Conservation (phyloP, 306 rosid species). For the Casuarina cunninghamiana region DNA sequence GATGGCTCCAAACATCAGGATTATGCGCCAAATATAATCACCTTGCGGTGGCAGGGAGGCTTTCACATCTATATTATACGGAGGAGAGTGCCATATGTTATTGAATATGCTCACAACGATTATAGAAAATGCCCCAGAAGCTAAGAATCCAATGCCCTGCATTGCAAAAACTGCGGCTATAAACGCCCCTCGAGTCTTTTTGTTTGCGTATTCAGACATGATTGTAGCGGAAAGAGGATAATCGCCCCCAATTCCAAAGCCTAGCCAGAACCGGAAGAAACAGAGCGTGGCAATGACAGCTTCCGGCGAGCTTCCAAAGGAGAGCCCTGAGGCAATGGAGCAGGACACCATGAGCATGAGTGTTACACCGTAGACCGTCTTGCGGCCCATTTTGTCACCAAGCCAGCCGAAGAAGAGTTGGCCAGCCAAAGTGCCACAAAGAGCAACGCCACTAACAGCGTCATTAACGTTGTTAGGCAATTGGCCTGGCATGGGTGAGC, state of each 20-base stretch:
- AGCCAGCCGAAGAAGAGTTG: slow-evolving; percentile 37
- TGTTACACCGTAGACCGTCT: slow-evolving; percentile 24
- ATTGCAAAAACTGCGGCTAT: slow-evolving; percentile 28
- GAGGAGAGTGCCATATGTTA: not conserved
- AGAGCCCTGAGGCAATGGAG: slow-evolving; percentile 26
- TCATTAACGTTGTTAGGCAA: slow-evolving; percentile 18
- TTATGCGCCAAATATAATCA: slow-evolving; percentile 26
- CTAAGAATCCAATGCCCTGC: slow-evolving; percentile 23
- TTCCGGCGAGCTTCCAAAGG: slow-evolving; percentile 16
- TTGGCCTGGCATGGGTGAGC: not conserved
- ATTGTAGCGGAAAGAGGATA: slow-evolving; percentile 36
- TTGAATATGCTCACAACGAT: slow-evolving; percentile 8
- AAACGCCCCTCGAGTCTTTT: slow-evolving; percentile 29
- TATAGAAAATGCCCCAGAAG: slow-evolving; percentile 17
- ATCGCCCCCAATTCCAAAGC: slow-evolving; percentile 34
- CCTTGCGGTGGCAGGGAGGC: slow-evolving; percentile 14
- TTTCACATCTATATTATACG: not conserved
- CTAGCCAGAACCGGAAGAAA: slow-evolving; percentile 34
- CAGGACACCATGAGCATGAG: slow-evolving; percentile 27
- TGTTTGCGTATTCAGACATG: slow-evolving; percentile 33
- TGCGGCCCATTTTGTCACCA: slow-evolving; percentile 29
- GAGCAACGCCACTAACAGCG: slow-evolving; percentile 16
- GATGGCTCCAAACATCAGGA: slow-evolving; percentile 25
- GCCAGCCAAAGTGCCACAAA: slow-evolving; percentile 28
- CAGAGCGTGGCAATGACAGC: slow-evolving; percentile 22